Evolutionary conservation across 2,329 filamentous ascomycete genomes (phyloP), one percentile per base, ranked within the genome.

Genomic region (Calonectria pseudoreteaudii): DNA sequence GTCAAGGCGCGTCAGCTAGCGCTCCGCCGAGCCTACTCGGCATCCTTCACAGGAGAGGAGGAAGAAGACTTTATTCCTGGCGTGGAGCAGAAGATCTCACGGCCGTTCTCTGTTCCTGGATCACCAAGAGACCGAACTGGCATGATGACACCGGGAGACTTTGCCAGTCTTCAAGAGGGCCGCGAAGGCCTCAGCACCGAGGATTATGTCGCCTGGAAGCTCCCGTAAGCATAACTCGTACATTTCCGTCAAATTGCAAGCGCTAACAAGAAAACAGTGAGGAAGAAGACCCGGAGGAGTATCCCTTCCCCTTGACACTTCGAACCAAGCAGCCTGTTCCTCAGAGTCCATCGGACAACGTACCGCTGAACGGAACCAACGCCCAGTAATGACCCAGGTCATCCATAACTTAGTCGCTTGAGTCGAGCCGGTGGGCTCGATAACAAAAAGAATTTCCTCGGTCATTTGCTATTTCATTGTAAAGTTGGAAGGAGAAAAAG

Each of bases 111-210:
- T 3, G 95, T 98, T 66, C 97, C 97, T 2, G 97, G 97, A 11
- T 98, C 95, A 23, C 97, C 97, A 13, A 91, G 96, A 75, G 96
- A 98, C 83, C 91, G 95, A 41, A 93, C 93, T 53, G 97, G 97
- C 68, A 98, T 98, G 95, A 98, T 99, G 97, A 99, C 97, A 0
- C 97, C 97, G 10, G 97, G 97, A 60, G 97, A 99, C 85, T 98
- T 98, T 89, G 97, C 95, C 34, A 98, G 95, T 79, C 88, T 99
- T 70, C 97, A 98, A 86, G 97, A 99, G 86, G 95, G 95, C 56
- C 93, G 94, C 53, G 97, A 99, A 85, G 96, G 96, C 1, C 87
- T 99, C 79, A 97, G 90, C 86, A 98, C 97, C 0, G 97, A 99
- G 86, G 97, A 99, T 83, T 98, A 99, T 84, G 95, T 98, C 81